Evolutionary conservation across 2,329 filamentous ascomycete species (phyloP).

Genomic region (Xylaria digitata): DNA sequence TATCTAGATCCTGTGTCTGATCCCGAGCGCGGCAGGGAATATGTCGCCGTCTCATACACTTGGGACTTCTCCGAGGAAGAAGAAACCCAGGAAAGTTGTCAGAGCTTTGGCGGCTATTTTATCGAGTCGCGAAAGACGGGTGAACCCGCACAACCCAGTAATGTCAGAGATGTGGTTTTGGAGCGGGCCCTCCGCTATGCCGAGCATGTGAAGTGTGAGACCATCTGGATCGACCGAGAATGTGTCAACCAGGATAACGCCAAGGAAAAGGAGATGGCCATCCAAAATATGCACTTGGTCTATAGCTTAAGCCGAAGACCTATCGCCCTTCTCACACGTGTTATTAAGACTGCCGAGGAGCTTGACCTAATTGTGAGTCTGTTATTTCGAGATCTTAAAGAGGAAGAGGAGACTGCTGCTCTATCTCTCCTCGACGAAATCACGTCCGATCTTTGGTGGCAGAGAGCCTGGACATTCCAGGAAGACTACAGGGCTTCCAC

Average conservation of each 20-base stretch:
- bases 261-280: constrained; percentile 45
- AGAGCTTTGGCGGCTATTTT: constrained; percentile 38
- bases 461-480: constrained; percentile 49
- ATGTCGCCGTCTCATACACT: constrained; percentile 49
- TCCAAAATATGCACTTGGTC: constrained; percentile 50
- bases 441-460: constrained; percentile 48
- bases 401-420: constrained; percentile 40
- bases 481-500: constrained; percentile 47
- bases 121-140: constrained; percentile 44
- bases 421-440: constrained; percentile 44
- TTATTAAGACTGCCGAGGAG: constrained; percentile 42
- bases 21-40: constrained; percentile 40
- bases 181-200: constrained; percentile 45
- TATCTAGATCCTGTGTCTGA: constrained; percentile 43
- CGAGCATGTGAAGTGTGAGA: constrained; percentile 42
- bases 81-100: constrained; percentile 31
- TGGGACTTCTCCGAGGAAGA: constrained; percentile 46
- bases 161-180: constrained; percentile 46
- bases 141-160: constrained; percentile 40
- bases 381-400: constrained; percentile 39
- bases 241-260: constrained; percentile 46
- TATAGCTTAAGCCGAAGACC: constrained; percentile 45
- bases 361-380: constrained; percentile 44
- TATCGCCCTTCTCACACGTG: constrained; percentile 46
- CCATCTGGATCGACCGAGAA: constrained; percentile 49